Evolutionary conservation across 2,329 filamentous ascomycete species (phyloP), one percentile per base, ranked within the genome.

Genomic region (Cladosporium austrohemisphaericum): DNA sequence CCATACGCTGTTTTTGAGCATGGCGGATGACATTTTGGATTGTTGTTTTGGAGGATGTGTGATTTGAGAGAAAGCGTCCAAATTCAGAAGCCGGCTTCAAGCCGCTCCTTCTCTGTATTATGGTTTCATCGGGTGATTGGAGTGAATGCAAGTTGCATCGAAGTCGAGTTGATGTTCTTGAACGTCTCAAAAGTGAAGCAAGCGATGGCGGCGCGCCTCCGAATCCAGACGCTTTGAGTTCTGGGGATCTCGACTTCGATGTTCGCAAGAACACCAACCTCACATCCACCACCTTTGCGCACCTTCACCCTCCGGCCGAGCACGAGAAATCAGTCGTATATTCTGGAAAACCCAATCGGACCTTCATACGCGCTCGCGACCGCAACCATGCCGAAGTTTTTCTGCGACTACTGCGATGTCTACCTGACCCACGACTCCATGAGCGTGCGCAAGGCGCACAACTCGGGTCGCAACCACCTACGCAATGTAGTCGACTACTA

Each of bases 341-440:
- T 1, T 5, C 5, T 20, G 5, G 4, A 11, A 20, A 5, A 38
- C 11, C 16, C 25, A 16, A 22, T 14, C 7, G 18, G 25, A 47
- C 44, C 13, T 22, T 10, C 23, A 14, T 18, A 32, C 19, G 19
- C 31, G 20, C 2, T 16, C 22, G 14, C 31, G 26, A 40, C 38
- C 50, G 44, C 49, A 26, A 60, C 38, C 25, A 65, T 65, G 63
- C 63, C 63, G 41, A 65, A 65, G 55, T 65, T 64, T 60, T 65
- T 65, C 57, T 65, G 91, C 79, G 93, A 98, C 71, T 98, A 98
- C 74, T 98, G 93, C 81, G 93, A 98, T 86, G 93, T 98, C 71
- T 98, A 98, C 80, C 86, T 98, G 62, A 98, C 93, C 60, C 93
- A 98, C 80, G 93, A 98, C 79, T 95, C 90, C 37, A 97, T 97